A percentile compares a stretch with the other conserved stretches of the same genome.
Conservation (phyloP, 306 rosid genomes). For the Mimosa pudica region DNA sequence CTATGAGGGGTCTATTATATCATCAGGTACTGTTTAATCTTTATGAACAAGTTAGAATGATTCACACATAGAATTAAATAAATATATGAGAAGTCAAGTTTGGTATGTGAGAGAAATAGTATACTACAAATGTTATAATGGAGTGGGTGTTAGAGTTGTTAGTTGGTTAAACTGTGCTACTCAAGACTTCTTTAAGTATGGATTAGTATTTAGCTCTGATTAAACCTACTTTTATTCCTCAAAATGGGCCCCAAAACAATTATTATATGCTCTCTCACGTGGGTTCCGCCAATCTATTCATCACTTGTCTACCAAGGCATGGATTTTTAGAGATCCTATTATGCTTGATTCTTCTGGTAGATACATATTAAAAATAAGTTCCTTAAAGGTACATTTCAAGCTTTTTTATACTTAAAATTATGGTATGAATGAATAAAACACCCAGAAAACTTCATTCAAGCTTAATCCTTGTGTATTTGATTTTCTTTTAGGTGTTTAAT, state of each 20-base stretch:
- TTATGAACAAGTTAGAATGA: conserved; percentile 54
- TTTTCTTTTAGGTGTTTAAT: not conserved
- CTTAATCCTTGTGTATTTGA: not conserved
- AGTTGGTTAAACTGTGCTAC: conserved; percentile 30
- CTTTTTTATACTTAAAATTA: too few species aligned
- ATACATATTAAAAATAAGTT: not conserved
- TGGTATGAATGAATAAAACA: not conserved
- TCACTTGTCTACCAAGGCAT: conserved; percentile 30
- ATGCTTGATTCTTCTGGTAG: not conserved
- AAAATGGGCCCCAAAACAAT: conserved; percentile 6
- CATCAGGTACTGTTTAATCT: conserved; percentile 37
- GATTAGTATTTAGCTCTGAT: conserved; percentile 16
- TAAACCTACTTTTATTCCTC: conserved; percentile 17
- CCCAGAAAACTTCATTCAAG: not conserved
- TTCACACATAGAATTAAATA: conserved; percentile 35
- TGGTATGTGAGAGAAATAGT: conserved; percentile 36
- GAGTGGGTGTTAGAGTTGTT: conserved; percentile 49
- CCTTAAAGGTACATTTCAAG: not conserved
- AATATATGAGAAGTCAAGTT: conserved; percentile 31
- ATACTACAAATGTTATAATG: conserved; percentile 17
- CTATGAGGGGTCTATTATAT: conserved; percentile 26
- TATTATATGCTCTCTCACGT: not conserved
- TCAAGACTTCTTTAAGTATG: conserved; percentile 20
- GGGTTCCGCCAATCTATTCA: conserved; percentile 25
- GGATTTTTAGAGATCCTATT: not conserved